phyloP scores from a whole-genome alignment of 1,139 yeast species.

The Pichia sp. region DNA sequence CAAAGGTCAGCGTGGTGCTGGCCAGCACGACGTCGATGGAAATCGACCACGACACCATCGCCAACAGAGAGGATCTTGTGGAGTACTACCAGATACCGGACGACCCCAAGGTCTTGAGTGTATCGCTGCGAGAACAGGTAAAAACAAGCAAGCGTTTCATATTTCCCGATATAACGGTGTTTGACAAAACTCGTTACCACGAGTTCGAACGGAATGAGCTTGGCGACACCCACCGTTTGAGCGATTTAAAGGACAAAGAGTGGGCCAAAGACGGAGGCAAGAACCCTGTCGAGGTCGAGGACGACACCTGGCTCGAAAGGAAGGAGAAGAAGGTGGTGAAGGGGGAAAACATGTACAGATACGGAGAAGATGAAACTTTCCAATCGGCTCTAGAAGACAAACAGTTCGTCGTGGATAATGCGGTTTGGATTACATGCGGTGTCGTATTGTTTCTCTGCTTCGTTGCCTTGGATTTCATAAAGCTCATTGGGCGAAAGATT shows the following conservation, averaged over 20 bases:
- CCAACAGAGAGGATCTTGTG: constrained; percentile 21
- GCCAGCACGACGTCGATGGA: constrained; percentile 35
- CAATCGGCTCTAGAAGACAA: constrained; percentile 20
- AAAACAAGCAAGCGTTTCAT: constrained; percentile 31
- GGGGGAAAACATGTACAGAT: constrained; percentile 23
- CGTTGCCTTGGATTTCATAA: constrained; percentile 14
- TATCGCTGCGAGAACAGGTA: constrained; percentile 16
- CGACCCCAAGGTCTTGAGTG: constrained; percentile 29
- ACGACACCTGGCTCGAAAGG: constrained; percentile 31
- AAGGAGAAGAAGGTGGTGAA: constrained; percentile 20
- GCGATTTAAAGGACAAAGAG: constrained; percentile 15
- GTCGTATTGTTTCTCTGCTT: constrained; percentile 11
- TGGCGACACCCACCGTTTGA: constrained; percentile 23
- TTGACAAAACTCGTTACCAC: constrained; percentile 41
- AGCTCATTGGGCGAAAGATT: neutral
- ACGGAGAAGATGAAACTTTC: constrained; percentile 24
- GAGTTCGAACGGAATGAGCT: constrained; percentile 57
- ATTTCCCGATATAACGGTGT: constrained; percentile 43
- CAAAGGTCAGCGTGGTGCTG: constrained; percentile 51
- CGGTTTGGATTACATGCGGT: constrained; percentile 22
- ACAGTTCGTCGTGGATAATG: constrained; percentile 28
- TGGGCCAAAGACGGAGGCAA: constrained; percentile 28
- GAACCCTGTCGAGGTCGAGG: constrained; percentile 10
- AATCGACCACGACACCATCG: constrained; percentile 18
- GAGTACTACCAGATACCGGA: constrained; percentile 33